These are phyloP conservation scores for Dactylellina parvicollis DNA, from an alignment of 2,329 filamentous ascomycete genomes.

Conservation along the genomic window DNA sequence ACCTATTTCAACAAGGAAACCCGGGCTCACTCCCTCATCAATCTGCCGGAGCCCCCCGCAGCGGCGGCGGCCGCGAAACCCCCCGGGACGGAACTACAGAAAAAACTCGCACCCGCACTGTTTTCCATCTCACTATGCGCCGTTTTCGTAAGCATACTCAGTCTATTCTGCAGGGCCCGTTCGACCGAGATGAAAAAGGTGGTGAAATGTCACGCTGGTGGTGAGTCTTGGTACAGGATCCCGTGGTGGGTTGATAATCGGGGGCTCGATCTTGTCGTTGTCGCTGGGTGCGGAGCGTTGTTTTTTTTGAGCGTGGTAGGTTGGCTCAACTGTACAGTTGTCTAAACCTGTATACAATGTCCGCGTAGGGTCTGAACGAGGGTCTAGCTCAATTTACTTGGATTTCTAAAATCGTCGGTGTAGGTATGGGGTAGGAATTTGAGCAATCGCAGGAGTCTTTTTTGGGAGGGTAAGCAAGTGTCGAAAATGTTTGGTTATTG, in stretches of 20 bases:
- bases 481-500: too few species aligned
- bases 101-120: not conserved
- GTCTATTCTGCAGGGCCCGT: not conserved
- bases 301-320: not conserved
- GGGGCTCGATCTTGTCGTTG: not conserved
- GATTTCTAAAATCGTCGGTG: too few species aligned
- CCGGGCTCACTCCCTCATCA: not conserved
- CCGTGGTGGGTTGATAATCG: not conserved
- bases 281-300: not conserved
- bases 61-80: too few species aligned
- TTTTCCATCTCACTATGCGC: not conserved
- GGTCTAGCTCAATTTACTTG: too few species aligned
- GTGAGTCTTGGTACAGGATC: not conserved
- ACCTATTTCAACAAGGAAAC: not conserved
- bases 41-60: too few species aligned
- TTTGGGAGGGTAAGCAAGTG: too few species aligned
- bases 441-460: too few species aligned
- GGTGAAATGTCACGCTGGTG: not conserved
- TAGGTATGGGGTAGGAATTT: too few species aligned
- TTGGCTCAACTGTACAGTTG: too few species aligned
- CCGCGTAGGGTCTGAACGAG: too few species aligned
- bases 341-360: too few species aligned
- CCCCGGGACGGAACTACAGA: not conserved
- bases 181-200: not conserved
- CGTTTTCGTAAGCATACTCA: not conserved